Base-by-base conservation (phyloP, 208 protist species). In the Trypanosoma rangeli region DNA sequence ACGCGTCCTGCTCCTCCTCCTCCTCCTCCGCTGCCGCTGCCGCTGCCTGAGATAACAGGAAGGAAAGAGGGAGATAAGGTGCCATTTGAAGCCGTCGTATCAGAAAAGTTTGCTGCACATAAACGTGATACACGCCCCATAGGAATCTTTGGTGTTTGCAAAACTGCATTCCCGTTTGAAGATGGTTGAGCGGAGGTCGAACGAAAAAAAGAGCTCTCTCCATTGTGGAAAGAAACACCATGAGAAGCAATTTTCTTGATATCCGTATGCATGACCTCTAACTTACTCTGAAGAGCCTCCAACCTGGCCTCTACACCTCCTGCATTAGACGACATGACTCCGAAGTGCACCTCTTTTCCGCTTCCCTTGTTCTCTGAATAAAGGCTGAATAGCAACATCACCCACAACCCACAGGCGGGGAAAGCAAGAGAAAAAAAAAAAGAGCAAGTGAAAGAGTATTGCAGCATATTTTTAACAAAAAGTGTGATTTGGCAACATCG, bases 231-330 rank as follows among this genome's bases (percentile, higher is more conserved):
- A 28, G 35, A 44, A 7, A 50, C 22, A 35, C 52, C n/a, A 29
- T 33, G 12, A 26, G 13, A 20, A 31, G 12, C 33, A 31, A 80
- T 29, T 18, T 64, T 71, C 57, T 78, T 68, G 37, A 92, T 68
- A 35, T 92, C 89, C 15, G 74, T 73, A 57, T 88, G 86, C 70
- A 91, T 83, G 8, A 39, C 31, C 3, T 69, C 74, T 55, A 91
- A 73, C 71, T 90, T 89, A 4, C 55, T 44, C 68, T 83, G 73
- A 18, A 93, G 75, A 0, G 53, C 66, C 48, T 80, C 66, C 53
- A 90, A 62, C 53, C 86, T 83, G 42, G 68, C 70, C 55, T 80
- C 82, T 24, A 82, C 78, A 18, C 55, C 59, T 24, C n/a, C 64
- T 24, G 24, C 0, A 7, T 60, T 61, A 3, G 39, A 7, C 24